A percentile compares a stretch with the other conserved stretches of the same genome.
Evolutionary conservation across 2,329 filamentous ascomycete genomes (phyloP).

Genomic region (Xylaria sp.): DNA sequence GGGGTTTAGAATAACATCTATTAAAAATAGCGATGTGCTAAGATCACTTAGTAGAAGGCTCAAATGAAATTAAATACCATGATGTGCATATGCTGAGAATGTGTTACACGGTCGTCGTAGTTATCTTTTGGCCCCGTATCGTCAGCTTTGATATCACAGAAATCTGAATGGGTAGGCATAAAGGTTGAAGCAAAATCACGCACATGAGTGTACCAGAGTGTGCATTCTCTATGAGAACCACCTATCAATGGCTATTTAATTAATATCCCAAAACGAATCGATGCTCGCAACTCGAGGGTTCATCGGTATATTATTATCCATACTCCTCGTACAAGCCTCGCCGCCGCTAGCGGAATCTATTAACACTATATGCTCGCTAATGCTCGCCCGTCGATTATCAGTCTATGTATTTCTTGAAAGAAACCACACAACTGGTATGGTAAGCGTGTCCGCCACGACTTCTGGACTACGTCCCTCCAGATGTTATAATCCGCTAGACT

Average conservation of each 20-base stretch:
- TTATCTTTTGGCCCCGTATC: no score
- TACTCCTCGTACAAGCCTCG: slow-evolving; percentile 28
- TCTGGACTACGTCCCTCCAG: slow-evolving; percentile 17
- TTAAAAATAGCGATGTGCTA: neutral
- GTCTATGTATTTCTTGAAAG: slow-evolving; percentile 18
- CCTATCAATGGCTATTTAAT: neutral
- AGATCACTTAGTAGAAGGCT: neutral
- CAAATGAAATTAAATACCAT: neutral
- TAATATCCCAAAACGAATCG: neutral
- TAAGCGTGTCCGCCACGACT: slow-evolving; percentile 14
- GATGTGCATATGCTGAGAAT: no score
- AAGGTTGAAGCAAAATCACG: neutral
- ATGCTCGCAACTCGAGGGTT: slow-evolving; percentile 17
- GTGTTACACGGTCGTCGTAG: no score
- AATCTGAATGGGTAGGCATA: neutral
- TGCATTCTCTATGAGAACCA: neutral
- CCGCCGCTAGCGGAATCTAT: slow-evolving; percentile 29
- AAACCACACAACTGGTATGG: slow-evolving; percentile 22
- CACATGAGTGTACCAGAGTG: neutral
- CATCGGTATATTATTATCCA: slow-evolving; percentile 39
- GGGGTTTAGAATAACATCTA: neutral
- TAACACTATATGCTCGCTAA: slow-evolving; percentile 35
- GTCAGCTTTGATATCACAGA: no score
- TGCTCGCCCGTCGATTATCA: slow-evolving; percentile 26
- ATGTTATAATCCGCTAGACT: slow-evolving; percentile 28